Evolutionary conservation across 805 yeast species (phyloP).

Genomic region (Yamadazyma phyllophila): DNA sequence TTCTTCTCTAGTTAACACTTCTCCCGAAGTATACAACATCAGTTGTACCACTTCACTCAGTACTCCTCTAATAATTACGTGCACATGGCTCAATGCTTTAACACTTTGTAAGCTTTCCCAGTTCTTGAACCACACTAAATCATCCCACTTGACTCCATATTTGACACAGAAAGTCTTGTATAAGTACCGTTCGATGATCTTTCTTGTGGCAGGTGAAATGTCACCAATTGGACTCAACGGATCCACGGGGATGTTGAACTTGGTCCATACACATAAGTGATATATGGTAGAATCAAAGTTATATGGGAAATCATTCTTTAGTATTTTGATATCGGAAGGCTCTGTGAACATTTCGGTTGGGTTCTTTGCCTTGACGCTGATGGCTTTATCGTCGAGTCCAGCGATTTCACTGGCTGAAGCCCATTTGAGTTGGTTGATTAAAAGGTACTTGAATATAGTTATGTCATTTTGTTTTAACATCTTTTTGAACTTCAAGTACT

Average conservation of each 20-base stretch:
- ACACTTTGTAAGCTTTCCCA: constrained; percentile 72
- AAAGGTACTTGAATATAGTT: constrained; percentile 48
- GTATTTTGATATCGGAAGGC: constrained; percentile 43
- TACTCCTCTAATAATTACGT: constrained; percentile 52
- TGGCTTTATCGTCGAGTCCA: constrained; percentile 18
- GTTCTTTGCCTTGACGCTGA: constrained; percentile 11
- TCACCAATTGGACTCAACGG: constrained; percentile 50
- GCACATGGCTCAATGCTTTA: constrained; percentile 65
- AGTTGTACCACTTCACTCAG: constrained; percentile 20
- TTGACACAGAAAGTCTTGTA: constrained; percentile 47
- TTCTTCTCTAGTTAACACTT: constrained; percentile 15
- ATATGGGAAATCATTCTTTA: constrained; percentile 67
- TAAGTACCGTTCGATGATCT: constrained; percentile 44
- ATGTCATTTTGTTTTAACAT: constrained; percentile 30
- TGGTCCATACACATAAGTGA: constrained; percentile 70
- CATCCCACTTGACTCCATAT: constrained; percentile 37
- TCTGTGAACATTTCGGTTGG: constrained; percentile 37
- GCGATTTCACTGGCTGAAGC: constrained; percentile 25
- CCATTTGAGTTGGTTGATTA: constrained; percentile 54
- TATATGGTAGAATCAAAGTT: constrained; percentile 48
- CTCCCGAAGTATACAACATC: constrained; percentile 18
- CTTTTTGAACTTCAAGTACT: constrained; percentile 47
- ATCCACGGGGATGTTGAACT: constrained; percentile 53
- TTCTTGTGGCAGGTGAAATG: constrained; percentile 42
- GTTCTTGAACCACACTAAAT: constrained; percentile 67